Evolutionary conservation across 495 filamentous ascomycete genomes (phyloP).

Genomic region (Penicillium malachiteum): DNA sequence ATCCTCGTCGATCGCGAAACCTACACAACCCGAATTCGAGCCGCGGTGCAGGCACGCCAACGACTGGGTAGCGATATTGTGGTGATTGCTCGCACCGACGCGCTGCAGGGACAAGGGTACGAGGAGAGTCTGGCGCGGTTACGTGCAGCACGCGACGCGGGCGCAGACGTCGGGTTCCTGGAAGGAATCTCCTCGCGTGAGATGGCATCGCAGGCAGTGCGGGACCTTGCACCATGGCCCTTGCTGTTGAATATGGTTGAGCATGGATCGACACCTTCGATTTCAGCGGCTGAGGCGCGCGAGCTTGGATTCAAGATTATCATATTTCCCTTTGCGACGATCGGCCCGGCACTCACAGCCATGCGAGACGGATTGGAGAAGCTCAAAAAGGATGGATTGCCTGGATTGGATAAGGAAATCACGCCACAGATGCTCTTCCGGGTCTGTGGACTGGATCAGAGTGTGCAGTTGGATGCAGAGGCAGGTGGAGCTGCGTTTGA

Average conservation of each 20-base stretch:
- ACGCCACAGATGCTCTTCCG: slow-evolving; percentile 55
- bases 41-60: slow-evolving; percentile 50
- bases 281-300: slow-evolving; percentile 56
- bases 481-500: slow-evolving; percentile 55
- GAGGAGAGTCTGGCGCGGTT: slow-evolving; percentile 59
- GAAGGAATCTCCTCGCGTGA: slow-evolving; percentile 41
- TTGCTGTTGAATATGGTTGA: slow-evolving; percentile 66
- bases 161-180: slow-evolving; percentile 66
- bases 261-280: slow-evolving; percentile 58
- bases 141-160: slow-evolving; percentile 52
- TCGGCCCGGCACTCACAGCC: slow-evolving; percentile 53
- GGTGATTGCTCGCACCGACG: slow-evolving; percentile 69
- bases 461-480: slow-evolving; percentile 54
- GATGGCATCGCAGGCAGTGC: slow-evolving; percentile 36
- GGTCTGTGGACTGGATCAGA: slow-evolving; percentile 59
- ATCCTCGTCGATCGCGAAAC: slow-evolving; percentile 53
- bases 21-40: slow-evolving; percentile 59
- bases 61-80: slow-evolving; percentile 59
- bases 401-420: slow-evolving; percentile 45
- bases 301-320: slow-evolving; percentile 64
- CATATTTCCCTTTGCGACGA: slow-evolving; percentile 57
- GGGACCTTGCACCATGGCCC: slow-evolving; percentile 59
- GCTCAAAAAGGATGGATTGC: slow-evolving; percentile 50
- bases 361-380: slow-evolving; percentile 49
- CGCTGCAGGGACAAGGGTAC: slow-evolving; percentile 59